These are phyloP conservation scores for Urostyla sp. DNA, from an alignment of 73 alveolate species.

Conservation along the genomic window DNA sequence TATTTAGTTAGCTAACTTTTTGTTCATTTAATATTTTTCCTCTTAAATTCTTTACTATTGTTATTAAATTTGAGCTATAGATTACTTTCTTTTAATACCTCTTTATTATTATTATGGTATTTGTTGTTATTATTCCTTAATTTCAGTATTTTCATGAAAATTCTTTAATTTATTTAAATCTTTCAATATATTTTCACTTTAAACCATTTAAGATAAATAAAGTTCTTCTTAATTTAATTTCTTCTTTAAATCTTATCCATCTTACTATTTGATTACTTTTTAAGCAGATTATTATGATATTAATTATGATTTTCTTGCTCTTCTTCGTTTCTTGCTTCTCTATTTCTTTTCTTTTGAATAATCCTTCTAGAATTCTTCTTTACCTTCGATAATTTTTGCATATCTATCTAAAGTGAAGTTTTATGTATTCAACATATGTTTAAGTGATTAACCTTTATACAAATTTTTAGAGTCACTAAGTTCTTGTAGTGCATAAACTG, in stretches of 20 bases:
- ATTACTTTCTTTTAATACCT: no score
- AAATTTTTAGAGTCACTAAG: background rate
- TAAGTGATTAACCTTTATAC: background rate
- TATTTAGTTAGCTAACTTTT: constrained; percentile 7
- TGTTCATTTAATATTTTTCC: no score
- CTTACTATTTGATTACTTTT: background rate
- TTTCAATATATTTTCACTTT: background rate
- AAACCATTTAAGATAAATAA: constrained; percentile 1
- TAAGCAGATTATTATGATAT: background rate
- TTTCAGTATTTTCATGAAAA: no score
- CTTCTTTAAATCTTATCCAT: background rate
- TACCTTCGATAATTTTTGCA: constrained; percentile 41
- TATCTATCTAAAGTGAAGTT: constrained; percentile 19
- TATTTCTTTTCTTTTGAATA: constrained; percentile 3
- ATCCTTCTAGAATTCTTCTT: constrained; percentile 16
- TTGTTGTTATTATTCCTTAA: no score
- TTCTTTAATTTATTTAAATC: background rate
- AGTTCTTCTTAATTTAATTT: constrained; percentile 4
- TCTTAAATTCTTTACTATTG: background rate
- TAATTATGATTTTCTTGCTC: background rate
- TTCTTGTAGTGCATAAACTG: constrained; percentile 42
- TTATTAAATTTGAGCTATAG: no score
- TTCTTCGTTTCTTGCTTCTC: background rate
- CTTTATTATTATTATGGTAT: no score
- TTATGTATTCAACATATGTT: background rate